Conservation (phyloP, 192 early-diverging fungal species). For the Entomortierella beljakovae region DNA sequence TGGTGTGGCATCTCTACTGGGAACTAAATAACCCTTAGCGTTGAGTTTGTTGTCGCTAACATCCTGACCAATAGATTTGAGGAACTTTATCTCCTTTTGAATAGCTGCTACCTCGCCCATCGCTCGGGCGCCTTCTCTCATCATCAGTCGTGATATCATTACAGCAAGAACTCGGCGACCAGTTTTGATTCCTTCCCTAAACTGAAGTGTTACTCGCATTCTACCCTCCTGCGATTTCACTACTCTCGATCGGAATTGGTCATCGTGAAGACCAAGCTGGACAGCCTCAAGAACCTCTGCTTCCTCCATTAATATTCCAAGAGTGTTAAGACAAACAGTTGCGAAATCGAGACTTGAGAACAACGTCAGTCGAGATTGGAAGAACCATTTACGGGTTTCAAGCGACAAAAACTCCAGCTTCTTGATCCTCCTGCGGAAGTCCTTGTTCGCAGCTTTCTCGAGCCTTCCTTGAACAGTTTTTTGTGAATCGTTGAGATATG, state of each 20-base stretch:
- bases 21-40: conserved; percentile 36
- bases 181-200: conserved; percentile 74
- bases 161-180: conserved; percentile 78
- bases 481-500: conserved; percentile 58
- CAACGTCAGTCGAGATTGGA: conserved; percentile 66
- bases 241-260: conserved; percentile 62
- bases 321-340: conserved; percentile 63
- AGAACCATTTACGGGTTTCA: conserved; percentile 64
- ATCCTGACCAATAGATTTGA: conserved; percentile 64
- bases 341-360: conserved; percentile 69
- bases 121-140: conserved; percentile 80
- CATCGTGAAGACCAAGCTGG: conserved; percentile 56
- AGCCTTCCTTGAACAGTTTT: conserved; percentile 63
- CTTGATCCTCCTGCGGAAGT: conserved; percentile 73
- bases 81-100: conserved; percentile 61
- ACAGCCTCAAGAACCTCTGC: conserved; percentile 79
- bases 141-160: conserved; percentile 76
- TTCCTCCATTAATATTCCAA: conserved; percentile 80
- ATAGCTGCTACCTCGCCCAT: conserved; percentile 68
- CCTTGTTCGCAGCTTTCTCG: conserved; percentile 73
- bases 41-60: conserved; percentile 36
- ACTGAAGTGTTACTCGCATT: conserved; percentile 73
- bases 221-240: conserved; percentile 70
- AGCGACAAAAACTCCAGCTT: conserved; percentile 73
- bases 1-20: conserved; percentile 43